Evolutionary conservation across 1,139 yeast genomes (phyloP), one percentile per base, ranked within the genome.

Genomic region (Yamadazyma kanchanaburiensis): DNA sequence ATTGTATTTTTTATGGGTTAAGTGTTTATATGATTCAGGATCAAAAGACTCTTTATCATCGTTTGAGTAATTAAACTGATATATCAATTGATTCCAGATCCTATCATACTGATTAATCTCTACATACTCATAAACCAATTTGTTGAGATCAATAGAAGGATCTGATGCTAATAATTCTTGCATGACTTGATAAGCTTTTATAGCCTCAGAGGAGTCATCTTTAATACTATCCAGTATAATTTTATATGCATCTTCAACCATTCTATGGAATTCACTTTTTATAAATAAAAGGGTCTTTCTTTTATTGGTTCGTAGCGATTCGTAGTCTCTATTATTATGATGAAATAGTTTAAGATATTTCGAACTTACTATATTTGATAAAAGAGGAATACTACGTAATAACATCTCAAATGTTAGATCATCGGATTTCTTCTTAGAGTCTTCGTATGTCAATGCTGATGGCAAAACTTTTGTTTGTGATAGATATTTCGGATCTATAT

Each of bases 61-160:
- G 37, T 64, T 64, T 10, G 53, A 42, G 26, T 28, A 42, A 36
- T 58, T 54, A 40, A 60, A 64, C 39, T 66, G 74, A 34, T 48
- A 60, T 2, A 59, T 40, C 11, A 74, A 49, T 35, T 70, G 74
- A 5, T 70, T 51, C 87, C 91, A 83, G 4, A 81, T 47, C 35
- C 70, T 73, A 42, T 77, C 84, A 47, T 78, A 81, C 14, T 85
- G 51, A 38, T 78, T 79, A 35, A 71, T 47, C 42, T 87, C 95
- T 9, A 85, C 78, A 42, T 84, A 84, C 34, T 77, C 79, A 43
- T 79, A 82, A 1, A 86, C 66, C 33, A 77, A 62, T 37, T 62
- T 65, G 46, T 65, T 75, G 43, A 74, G 57, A 40, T 82, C 80
- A 4, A 78, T 50, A 0, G 60, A 60, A 0, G 80, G 75, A 28